Base-by-base conservation (phyloP, 1,284 basidiomycete species). In the Moesziomyces sp. region DNA sequence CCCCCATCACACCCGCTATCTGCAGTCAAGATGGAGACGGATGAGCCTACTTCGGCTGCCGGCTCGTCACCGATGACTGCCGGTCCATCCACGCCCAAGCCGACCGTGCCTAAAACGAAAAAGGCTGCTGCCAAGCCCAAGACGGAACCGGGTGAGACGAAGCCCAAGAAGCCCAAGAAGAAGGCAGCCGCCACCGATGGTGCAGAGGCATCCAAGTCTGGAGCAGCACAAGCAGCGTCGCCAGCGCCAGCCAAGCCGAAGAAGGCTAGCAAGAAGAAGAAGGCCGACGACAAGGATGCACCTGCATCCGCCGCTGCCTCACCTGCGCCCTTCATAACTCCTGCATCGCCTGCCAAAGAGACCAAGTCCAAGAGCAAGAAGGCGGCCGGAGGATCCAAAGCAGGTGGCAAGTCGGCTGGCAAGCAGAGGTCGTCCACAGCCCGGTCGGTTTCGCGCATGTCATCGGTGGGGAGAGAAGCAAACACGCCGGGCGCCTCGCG, bases 101-200 rank as follows among this genome's bases (percentile, higher is more conserved):
- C 67, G 3, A 7, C 61, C 3, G 53, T 53, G 13, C 38, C 54
- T 5, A 71, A 71, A 51, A 6, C 58, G 3, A 71, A 71, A 52
- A 71, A 71, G 48, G 42, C 55, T 1, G 26, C 38, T 7, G 16
- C 55, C 3, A 73, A 73, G 23, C 60, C 70, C 14, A 73, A 73
- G 26, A 44, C 54, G 3, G 69, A 73, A 40, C 46, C 42, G 9
- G 49, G 57, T 21, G 61, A 74, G 13, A n/a, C 65, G 3, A 74
- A 74, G 14, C 53, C 61, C 0, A 74, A 74, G 49, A 68, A 74
- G 53, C 57, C 58, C 14, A 73, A 64, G 55, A 73, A 68, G 61
- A 64, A 60, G 43, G 38, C 61, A 14, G 54, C 58, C 23, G 50
- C 58, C 6, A 14, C 48, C 3, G 42, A 23, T 38, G 33, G 33